These are phyloP conservation scores for Aspergillus unguis DNA, from an alignment of 2,329 filamentous ascomycete genomes.

Conservation along the genomic window DNA sequence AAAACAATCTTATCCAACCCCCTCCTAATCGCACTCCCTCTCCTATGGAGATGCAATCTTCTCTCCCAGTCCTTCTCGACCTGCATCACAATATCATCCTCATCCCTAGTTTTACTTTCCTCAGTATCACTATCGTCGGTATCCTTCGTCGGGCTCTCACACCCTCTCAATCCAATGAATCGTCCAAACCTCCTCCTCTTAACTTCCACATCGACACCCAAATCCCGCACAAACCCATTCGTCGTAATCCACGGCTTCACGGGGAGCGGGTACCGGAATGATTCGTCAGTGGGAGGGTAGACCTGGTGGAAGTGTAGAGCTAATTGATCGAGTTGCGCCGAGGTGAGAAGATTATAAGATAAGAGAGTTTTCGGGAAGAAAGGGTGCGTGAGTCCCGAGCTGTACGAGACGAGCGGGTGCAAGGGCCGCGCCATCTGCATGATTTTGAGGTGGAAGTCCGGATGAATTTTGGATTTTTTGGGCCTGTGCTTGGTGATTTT, in stretches of 20 bases:
- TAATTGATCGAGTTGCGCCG: conserved; percentile 39
- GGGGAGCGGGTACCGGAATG: conserved; percentile 33
- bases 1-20: not conserved
- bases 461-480: not conserved
- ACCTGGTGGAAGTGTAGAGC: conserved; percentile 44
- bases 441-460: conserved; percentile 14
- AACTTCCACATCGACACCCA: conserved; percentile 29
- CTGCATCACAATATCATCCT: not conserved
- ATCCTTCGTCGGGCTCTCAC: conserved; percentile 26
- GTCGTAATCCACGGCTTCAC: conserved; percentile 32
- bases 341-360: conserved; percentile 42
- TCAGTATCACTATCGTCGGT: not conserved
- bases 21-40: not conserved
- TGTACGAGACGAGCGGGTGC: conserved; percentile 36
- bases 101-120: not conserved
- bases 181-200: conserved; percentile 42
- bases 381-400: conserved; percentile 36
- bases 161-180: conserved; percentile 43
- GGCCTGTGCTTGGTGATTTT: not conserved
- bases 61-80: conserved; percentile 10
- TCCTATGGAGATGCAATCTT: not conserved
- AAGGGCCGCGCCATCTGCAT: conserved; percentile 32
- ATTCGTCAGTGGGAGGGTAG: conserved; percentile 31
- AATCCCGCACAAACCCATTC: conserved; percentile 8
- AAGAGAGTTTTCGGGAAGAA: conserved; percentile 38